Conservation (phyloP, 192 early-diverging fungal species). For the Mortierella alpina region DNA sequence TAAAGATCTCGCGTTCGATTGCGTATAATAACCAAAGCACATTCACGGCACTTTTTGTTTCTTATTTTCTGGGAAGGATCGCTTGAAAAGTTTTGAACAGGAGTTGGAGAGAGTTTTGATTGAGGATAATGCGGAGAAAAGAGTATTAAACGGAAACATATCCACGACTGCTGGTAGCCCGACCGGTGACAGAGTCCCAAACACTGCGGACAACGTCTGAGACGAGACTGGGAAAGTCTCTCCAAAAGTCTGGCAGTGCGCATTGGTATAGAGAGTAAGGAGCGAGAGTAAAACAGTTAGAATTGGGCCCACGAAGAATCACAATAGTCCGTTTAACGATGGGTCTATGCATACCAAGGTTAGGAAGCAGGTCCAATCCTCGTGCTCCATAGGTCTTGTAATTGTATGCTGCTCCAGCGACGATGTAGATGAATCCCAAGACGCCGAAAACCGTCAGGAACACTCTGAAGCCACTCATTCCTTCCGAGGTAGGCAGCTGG, state of each 20-base stretch:
- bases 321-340: no score
- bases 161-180: conserved; percentile 13
- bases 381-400: conserved; percentile 38
- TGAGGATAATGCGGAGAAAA: conserved; percentile 23
- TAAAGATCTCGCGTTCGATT: conserved; percentile 48
- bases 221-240: conserved; percentile 43
- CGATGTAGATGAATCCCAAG: conserved; percentile 28
- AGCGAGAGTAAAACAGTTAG: neutral
- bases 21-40: conserved; percentile 28
- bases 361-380: conserved; percentile 38
- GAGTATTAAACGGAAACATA: conserved; percentile 36
- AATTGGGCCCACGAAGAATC: neutral
- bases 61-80: neutral
- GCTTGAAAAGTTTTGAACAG: neutral
- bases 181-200: conserved; percentile 46
- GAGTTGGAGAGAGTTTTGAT: neutral
- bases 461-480: conserved; percentile 39
- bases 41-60: neutral
- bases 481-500: conserved; percentile 15
- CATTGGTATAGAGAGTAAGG: neutral
- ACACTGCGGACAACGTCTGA: conserved; percentile 41
- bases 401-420: conserved; percentile 35
- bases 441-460: conserved; percentile 32
- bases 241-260: conserved; percentile 31
- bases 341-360: conserved; percentile 17